Conservation (phyloP, 805 yeast species). For the Candida schatavii region DNA sequence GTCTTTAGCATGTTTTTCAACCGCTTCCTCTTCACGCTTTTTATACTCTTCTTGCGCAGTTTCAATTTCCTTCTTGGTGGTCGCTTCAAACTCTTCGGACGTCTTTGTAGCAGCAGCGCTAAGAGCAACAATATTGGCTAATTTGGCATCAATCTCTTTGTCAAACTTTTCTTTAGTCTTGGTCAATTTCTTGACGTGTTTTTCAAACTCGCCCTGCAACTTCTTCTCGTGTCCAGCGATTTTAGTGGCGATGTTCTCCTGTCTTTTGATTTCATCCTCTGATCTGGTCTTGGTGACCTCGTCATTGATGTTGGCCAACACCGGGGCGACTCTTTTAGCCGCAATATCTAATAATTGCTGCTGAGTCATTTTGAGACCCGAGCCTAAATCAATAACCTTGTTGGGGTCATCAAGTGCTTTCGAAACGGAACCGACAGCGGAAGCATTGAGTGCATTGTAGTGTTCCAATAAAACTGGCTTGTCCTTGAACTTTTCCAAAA, state of each 20-base stretch:
- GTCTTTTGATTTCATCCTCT: constrained; percentile 42
- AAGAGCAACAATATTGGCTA: constrained; percentile 19
- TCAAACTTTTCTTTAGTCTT: constrained; percentile 38
- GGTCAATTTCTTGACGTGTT: constrained; percentile 35
- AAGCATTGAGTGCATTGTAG: constrained; percentile 47
- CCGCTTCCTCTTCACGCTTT: constrained; percentile 46
- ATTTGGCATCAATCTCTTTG: constrained; percentile 37
- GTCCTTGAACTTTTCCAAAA: constrained; percentile 37
- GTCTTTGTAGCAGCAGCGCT: constrained; percentile 28
- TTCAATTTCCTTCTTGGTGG: constrained; percentile 41
- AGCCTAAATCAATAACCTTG: constrained; percentile 49
- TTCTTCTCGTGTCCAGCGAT: constrained; percentile 33
- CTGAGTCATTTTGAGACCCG: constrained; percentile 53
- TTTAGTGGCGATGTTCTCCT: constrained; percentile 36
- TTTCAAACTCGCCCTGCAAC: constrained; percentile 34
- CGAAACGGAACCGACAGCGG: constrained; percentile 46
- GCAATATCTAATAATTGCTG: constrained; percentile 56
- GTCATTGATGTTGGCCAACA: constrained; percentile 48
- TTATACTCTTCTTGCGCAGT: constrained; percentile 44
- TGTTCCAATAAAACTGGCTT: constrained; percentile 48
- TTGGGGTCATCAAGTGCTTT: constrained; percentile 48
- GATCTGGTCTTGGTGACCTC: constrained; percentile 44
- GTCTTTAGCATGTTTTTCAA: constrained; percentile 43
- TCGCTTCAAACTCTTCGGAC: constrained; percentile 38
- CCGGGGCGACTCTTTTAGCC: constrained; percentile 53